Evolutionary conservation across 108 stramenopile species (phyloP), one percentile per base, ranked within the genome.

Genomic region (Skeletonema marinoi): DNA sequence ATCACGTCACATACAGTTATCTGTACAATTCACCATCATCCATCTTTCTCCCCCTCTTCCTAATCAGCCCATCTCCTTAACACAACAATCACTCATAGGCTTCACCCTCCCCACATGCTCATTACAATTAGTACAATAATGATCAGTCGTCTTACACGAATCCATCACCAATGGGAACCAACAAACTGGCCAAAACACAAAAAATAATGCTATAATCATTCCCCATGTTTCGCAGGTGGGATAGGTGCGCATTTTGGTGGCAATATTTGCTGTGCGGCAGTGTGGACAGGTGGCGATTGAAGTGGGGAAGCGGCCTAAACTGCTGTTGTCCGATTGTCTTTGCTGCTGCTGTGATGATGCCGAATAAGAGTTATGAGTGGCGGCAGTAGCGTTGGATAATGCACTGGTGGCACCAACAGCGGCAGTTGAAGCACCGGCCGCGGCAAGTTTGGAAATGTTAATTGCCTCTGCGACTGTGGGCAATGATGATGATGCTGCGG

Each of bases 91-190:
- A 25, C 62, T 70, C 51, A 70, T 39, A 3, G 77, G 70, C n/a
- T 46, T 48, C 51, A 71, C 77, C 4, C 65, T 36, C 30, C 77
- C 77, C 30, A 78, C 65, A 33, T 71, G 21, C 4, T 25, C 33
- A 31, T 66, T 29, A 71, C 77, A 78, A 6, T 8, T 6, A 2
- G 64, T 60, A 30, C 77, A 78, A 5, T 66, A 48, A 56, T 78
- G 77, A 66, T 78, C 77, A 10, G 77, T 78, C 8, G 21, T 65
- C 30, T 78, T 78, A 44, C 64, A 70, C 12, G 54, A 16, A 71
- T 78, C 77, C 5, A 50, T 39, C 14, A 78, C 77, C 70, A 78
- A 78, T 16, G 77, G 77, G 1, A 78, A 48, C 77, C 77, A 78
- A 63, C 77, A 78, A 29, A 36, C 65, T 8, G 77, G 77, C 77